Evolutionary conservation across 2,329 filamentous ascomycete genomes (phyloP).

Genomic region (Venturia aucupariae): DNA sequence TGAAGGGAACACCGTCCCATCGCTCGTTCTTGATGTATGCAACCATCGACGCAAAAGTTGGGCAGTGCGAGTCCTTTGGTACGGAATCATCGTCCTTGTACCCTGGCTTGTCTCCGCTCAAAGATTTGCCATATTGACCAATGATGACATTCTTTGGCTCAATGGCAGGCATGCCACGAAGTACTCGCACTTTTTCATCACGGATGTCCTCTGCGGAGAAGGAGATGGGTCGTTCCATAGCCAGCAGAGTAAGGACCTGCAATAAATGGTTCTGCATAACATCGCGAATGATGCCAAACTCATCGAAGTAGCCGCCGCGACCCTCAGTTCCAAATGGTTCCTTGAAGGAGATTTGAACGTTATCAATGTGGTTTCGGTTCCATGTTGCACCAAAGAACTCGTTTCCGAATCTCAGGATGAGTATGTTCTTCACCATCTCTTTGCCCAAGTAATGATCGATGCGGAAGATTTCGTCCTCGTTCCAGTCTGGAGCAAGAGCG

Average conservation of each 20-base stretch:
- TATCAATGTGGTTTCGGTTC: conserved; percentile 99
- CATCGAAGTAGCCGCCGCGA: conserved; percentile 96
- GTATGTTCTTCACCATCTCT: conserved; percentile 99
- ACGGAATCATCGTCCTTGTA: conserved; percentile 99
- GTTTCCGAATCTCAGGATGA: conserved; percentile 96
- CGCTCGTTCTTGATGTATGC: conserved; percentile 99
- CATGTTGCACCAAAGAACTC: conserved; percentile 97
- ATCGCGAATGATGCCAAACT: conserved; percentile 98
- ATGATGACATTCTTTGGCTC: conserved; percentile 99
- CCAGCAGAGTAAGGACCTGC: conserved; percentile 88
- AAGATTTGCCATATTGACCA: conserved; percentile 91
- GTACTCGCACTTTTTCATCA: conserved; percentile 88
- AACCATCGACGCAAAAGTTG: conserved; percentile 94
- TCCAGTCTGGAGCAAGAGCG: conserved; percentile 95
- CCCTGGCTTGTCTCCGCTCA: conserved; percentile 90
- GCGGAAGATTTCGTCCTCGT: conserved; percentile 96
- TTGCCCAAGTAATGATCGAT: conserved; percentile 99
- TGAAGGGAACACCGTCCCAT: conserved; percentile 98
- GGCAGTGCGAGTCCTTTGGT: conserved; percentile 92
- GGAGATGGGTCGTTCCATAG: conserved; percentile 97
- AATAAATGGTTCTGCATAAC: conserved; percentile 99
- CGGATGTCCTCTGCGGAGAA: conserved; percentile 98
- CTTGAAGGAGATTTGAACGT: conserved; percentile 98
- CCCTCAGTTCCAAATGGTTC: conserved; percentile 98
- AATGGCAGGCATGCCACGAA: conserved; percentile 85